phyloP scores from a whole-genome alignment of 2,329 filamentous ascomycete species.

The Colletotrichum sp. region DNA sequence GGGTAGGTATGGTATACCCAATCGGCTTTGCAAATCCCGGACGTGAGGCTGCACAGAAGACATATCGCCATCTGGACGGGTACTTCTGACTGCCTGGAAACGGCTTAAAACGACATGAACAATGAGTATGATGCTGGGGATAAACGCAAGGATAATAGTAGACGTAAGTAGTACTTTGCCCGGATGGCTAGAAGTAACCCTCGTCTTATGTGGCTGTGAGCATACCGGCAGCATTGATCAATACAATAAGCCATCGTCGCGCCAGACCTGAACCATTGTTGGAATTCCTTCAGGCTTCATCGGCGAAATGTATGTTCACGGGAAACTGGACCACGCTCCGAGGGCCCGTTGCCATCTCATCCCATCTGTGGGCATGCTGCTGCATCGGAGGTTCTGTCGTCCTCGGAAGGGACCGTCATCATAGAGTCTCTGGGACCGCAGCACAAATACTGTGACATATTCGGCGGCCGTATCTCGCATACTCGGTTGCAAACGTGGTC shows the following conservation, averaged over 20 bases:
- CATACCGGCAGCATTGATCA: not conserved
- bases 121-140: not conserved
- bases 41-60: not conserved
- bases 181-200: not conserved
- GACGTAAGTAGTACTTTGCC: not conserved
- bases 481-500: not conserved
- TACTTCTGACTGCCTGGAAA: not conserved
- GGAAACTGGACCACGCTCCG: not conserved
- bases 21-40: not conserved
- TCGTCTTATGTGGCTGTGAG: not conserved
- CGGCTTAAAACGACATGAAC: not conserved
- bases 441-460: not conserved
- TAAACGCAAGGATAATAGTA: accelerated
- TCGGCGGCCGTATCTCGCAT: not conserved
- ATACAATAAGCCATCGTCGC: not conserved
- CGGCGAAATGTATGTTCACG: not conserved
- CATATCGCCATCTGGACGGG: not conserved
- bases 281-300: not conserved
- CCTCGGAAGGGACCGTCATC: too few relatives aligned
- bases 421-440: not conserved
- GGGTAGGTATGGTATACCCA: not conserved
- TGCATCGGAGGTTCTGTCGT: too few relatives aligned
- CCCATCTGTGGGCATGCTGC: too few relatives aligned
- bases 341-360: not conserved
- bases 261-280: not conserved